Conservation (phyloP, 306 rosid genomes). For the Vigna trinervia region DNA sequence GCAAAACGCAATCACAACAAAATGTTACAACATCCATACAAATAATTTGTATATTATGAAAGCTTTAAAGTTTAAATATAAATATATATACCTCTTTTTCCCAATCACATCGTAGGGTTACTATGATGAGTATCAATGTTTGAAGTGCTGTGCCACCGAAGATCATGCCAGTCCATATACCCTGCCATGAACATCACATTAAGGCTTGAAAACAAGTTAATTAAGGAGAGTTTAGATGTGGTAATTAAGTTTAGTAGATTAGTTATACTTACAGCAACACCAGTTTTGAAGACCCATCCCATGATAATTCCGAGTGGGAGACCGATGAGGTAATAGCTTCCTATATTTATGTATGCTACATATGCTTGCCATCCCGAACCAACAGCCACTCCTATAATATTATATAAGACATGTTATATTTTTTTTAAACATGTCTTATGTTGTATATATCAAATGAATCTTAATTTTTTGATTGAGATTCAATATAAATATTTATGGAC, state of each 20-base stretch:
- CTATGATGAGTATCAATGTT: conserved; percentile 54
- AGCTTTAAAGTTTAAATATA: no score
- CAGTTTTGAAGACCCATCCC: conserved; percentile 59
- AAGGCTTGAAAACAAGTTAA: not conserved
- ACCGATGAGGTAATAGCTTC: conserved; percentile 62
- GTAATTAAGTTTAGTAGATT: not conserved
- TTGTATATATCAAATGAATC: no score
- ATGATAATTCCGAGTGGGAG: conserved; percentile 60
- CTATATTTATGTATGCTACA: conserved; percentile 66
- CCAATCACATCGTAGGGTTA: conserved; percentile 64
- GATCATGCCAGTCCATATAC: conserved; percentile 87
- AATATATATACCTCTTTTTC: conserved; percentile 59
- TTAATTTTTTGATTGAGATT: no score
- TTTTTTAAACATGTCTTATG: no score
- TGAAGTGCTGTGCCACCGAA: conserved; percentile 77
- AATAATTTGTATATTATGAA: no score
- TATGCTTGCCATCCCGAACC: conserved; percentile 76
- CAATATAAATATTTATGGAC: no score
- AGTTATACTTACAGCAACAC: conserved; percentile 42
- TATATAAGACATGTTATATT: no score
- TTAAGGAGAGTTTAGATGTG: not conserved
- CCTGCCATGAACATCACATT: conserved; percentile 46
- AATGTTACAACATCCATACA: not conserved
- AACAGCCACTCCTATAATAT: conserved; percentile 63
- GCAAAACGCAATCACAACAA: conserved; percentile 24